These are phyloP conservation scores for Larix kaempferi DNA, from an alignment of 75 land plant genomes.

Conservation along the genomic window DNA sequence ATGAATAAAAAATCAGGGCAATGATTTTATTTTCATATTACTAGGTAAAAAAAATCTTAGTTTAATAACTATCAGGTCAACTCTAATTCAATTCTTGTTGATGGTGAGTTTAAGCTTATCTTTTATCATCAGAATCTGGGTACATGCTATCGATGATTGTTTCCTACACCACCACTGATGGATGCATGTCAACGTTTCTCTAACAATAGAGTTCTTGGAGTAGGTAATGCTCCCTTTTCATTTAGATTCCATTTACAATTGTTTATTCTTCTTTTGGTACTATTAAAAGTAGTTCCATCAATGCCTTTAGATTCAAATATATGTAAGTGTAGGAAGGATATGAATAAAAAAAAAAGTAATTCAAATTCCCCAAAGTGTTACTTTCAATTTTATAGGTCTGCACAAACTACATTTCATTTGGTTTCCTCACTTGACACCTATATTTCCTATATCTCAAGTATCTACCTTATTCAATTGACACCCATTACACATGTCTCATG, in stretches of 20 bases:
- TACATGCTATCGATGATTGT: conserved; percentile 95
- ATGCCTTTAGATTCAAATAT: not conserved
- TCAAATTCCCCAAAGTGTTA: too few species aligned
- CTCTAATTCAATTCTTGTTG: not conserved
- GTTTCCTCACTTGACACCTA: not conserved
- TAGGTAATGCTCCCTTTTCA: conserved; percentile 38
- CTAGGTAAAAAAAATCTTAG: not conserved
- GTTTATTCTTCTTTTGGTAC: not conserved
- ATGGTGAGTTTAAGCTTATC: conserved; percentile 51
- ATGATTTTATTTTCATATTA: not conserved
- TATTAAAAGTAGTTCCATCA: not conserved
- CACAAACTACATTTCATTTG: not conserved
- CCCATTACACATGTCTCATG: too few species aligned
- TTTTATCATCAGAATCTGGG: conserved; percentile 85
- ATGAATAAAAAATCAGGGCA: too few species aligned
- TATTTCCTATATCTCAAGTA: not conserved
- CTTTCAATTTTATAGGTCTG: too few species aligned
- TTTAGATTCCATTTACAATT: conserved; percentile 1
- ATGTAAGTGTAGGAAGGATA: too few species aligned
- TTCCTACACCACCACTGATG: conserved; percentile 91
- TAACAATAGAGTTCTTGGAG: conserved; percentile 97
- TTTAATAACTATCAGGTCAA: not conserved
- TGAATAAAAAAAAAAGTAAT: too few species aligned
- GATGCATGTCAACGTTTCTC: conserved; percentile 96
- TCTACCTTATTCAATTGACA: too few species aligned